phyloP scores from a whole-genome alignment of 106 monocot species.

The Dendrobium chrysotoxum region DNA sequence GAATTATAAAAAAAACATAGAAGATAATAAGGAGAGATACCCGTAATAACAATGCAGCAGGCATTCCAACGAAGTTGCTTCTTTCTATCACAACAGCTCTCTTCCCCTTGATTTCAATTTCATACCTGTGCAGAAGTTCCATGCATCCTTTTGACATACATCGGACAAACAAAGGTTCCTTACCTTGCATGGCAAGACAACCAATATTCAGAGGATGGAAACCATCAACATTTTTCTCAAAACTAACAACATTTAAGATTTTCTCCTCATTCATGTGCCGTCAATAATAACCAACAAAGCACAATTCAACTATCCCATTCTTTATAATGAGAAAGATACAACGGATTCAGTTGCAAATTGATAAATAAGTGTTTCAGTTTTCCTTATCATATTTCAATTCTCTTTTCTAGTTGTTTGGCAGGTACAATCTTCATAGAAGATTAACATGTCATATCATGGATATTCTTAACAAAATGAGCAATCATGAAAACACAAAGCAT shows the following conservation, averaged over 20 bases:
- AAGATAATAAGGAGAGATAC: constrained; percentile 19
- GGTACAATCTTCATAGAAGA: too few relatives aligned
- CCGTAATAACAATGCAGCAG: constrained; percentile 77
- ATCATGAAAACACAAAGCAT: too few relatives aligned
- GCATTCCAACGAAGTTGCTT: constrained; percentile 97
- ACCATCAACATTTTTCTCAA: constrained; percentile 97
- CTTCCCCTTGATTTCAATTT: constrained; percentile 77
- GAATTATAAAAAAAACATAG: neutral
- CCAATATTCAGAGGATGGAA: constrained; percentile 97
- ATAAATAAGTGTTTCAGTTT: neutral
- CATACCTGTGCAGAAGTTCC: constrained; percentile 67
- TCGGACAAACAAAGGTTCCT: constrained; percentile 85
- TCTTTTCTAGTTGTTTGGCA: too few relatives aligned
- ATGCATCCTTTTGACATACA: constrained; percentile 98
- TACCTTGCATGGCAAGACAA: constrained; percentile 87
- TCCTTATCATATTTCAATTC: too few relatives aligned
- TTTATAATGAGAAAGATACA: neutral
- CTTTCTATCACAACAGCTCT: constrained; percentile 90
- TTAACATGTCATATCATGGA: too few relatives aligned
- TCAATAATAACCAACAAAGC: constrained; percentile 13
- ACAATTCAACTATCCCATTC: neutral
- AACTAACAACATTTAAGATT: constrained; percentile 66
- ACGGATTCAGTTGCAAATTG: neutral
- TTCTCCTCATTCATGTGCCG: constrained; percentile 91
- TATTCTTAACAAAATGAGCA: too few relatives aligned